These are phyloP conservation scores for Hypoxylon cercidicola DNA, from an alignment of 495 filamentous ascomycete genomes.

Conservation along the genomic window DNA sequence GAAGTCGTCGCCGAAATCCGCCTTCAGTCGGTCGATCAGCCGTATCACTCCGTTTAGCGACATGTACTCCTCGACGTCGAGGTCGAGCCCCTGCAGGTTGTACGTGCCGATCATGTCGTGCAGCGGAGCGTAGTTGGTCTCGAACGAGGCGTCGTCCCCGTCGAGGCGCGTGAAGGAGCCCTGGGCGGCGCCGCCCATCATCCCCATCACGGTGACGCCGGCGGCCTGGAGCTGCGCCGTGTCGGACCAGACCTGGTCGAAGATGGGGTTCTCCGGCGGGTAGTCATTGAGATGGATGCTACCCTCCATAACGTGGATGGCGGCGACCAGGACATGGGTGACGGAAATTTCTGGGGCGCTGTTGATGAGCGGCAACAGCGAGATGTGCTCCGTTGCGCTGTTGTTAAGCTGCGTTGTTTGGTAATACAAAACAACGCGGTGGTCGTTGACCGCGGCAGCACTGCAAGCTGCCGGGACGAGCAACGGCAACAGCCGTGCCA, in stretches of 20 bases:
- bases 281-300: slow-evolving; percentile 80
- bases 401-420: slow-evolving; percentile 73
- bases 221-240: slow-evolving; percentile 65
- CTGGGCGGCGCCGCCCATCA: slow-evolving; percentile 83
- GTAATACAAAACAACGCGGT: slow-evolving; percentile 71
- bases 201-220: slow-evolving; percentile 79
- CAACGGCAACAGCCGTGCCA: slow-evolving; percentile 31
- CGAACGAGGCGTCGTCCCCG: slow-evolving; percentile 64
- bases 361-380: slow-evolving; percentile 76
- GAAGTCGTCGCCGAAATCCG: slow-evolving; percentile 76
- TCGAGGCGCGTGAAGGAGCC: slow-evolving; percentile 76
- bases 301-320: slow-evolving; percentile 75
- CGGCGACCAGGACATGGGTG: slow-evolving; percentile 80
- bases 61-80: slow-evolving; percentile 86
- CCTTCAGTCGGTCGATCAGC: slow-evolving; percentile 78
- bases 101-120: slow-evolving; percentile 67
- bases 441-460: slow-evolving; percentile 33
- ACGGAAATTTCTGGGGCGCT: slow-evolving; percentile 57
- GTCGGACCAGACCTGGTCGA: slow-evolving; percentile 74
- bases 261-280: slow-evolving; percentile 63
- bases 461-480: slow-evolving; percentile 18
- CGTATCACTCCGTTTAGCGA: slow-evolving; percentile 74
- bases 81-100: slow-evolving; percentile 77
- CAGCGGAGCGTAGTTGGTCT: slow-evolving; percentile 73
- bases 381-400: slow-evolving; percentile 67